Base-by-base conservation (phyloP, 805 yeast genomes). In the Vanderwaltozyma yarrowii region DNA sequence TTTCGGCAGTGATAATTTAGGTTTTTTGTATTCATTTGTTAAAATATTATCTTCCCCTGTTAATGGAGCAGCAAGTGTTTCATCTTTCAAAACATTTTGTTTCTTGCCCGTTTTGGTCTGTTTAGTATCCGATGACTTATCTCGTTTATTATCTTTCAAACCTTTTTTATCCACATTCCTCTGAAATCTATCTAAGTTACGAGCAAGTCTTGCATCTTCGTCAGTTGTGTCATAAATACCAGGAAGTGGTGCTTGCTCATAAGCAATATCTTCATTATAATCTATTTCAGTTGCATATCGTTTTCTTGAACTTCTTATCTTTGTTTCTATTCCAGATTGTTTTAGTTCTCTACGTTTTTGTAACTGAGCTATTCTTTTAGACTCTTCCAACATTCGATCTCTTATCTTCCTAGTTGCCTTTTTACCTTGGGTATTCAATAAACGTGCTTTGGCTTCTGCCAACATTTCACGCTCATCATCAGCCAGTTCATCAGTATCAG, bases 391-490 rank as follows among this genome's bases (percentile, higher is more conserved):
- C 72, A 83, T 70, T 36, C 92, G 65, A 55, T 89, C 97, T 40
- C 96, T 67, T 2, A 80, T 84, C 54, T 88, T 86, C 41, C 97
- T 63, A 41, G 88, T 84, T 0, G 96, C 96, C 59, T 89, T 89
- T 48, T 88, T 87, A 42, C 97, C 98, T 56, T 82, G 86, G 0
- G 96, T 87, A 50, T 86, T 88, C 11, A 94, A 84, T 45, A 89
- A 64, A 48, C 98, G 72, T 2, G 96, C 95, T 34, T 80, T 72
- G 1, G 98, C 98, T 55, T 92, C 98, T n/a, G 85, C 76, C 7
- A 88, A 60, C 96, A 88, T 86, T 56, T 89, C 96, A 40, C 73
- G 64, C 51, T 89, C 96, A 42, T 85, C 95, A 31, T 86, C 96
- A 41, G 79, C 88, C 69, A 86, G 64, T 20, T 78, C 83, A 12